phyloP scores from a whole-genome alignment of 805 yeast species.

The Suhomyces canberraensis region DNA sequence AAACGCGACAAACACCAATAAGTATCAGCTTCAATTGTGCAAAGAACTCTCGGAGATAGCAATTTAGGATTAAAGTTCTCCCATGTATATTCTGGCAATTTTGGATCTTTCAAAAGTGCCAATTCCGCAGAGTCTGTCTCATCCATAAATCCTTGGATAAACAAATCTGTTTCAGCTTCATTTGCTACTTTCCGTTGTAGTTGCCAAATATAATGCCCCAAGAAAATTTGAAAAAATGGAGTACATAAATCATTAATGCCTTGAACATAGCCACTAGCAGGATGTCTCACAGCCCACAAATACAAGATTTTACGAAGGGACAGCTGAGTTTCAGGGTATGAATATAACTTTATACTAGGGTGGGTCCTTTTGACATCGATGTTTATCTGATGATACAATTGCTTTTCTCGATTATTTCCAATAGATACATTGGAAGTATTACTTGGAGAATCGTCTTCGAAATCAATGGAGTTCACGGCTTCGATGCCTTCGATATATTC shows the following conservation, averaged over 20 bases:
- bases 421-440: constrained; percentile 12
- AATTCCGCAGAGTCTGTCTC: constrained; percentile 23
- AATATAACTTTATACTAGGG: constrained; percentile 75
- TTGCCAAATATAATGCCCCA: constrained; percentile 59
- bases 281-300: constrained; percentile 94
- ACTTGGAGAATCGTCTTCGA: constrained; percentile 25
- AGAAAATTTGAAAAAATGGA: constrained; percentile 86
- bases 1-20: constrained; percentile 94
- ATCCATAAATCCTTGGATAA: constrained; percentile 37
- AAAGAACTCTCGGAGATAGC: constrained; percentile 57
- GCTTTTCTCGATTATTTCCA: constrained; percentile 47
- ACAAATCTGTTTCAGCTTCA: constrained; percentile 18
- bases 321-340: constrained; percentile 65
- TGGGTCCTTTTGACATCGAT: constrained; percentile 95
- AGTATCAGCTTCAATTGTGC: constrained; percentile 87
- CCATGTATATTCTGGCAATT: constrained; percentile 30
- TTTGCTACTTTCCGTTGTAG: constrained; percentile 23
- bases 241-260: constrained; percentile 94
- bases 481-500: constrained; percentile 78
- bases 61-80: constrained; percentile 60
- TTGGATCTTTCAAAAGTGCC: constrained; percentile 23
- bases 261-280: constrained; percentile 97
- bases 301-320: constrained; percentile 79
- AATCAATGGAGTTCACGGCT: constrained; percentile 49
- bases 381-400: constrained; percentile 91